Percentiles rank a stretch among this genome's conserved stretches.
Conservation (phyloP, 2,329 filamentous ascomycete species). For the Eurotiales sp. region DNA sequence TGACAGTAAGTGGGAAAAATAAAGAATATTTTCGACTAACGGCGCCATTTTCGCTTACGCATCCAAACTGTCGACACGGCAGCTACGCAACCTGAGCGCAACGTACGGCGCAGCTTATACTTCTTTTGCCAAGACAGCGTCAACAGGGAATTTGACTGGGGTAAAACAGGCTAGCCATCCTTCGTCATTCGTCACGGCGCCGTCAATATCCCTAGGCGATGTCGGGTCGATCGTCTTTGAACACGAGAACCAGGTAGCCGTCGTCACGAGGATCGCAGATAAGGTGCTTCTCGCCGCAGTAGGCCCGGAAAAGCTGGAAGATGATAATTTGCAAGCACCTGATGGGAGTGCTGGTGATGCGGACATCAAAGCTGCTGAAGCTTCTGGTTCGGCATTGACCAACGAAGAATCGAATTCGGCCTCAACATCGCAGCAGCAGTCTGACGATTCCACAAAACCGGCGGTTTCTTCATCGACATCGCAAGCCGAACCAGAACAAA, state of each 20-base stretch:
- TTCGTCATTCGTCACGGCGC: conserved; percentile 40
- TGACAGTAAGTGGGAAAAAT: conserved; percentile 1
- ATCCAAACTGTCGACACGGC: conserved; percentile 36
- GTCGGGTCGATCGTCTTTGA: conserved; percentile 45
- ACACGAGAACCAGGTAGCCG: conserved; percentile 37
- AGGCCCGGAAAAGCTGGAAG: conserved; percentile 32
- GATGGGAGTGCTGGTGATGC: background rate
- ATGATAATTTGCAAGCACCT: conserved; percentile 4
- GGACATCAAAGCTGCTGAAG: background rate
- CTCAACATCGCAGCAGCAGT: background rate
- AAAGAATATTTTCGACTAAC: conserved; percentile 41
- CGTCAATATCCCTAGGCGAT: conserved; percentile 39
- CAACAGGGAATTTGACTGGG: conserved; percentile 39
- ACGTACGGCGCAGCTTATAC: conserved; percentile 43
- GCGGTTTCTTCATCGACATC: background rate
- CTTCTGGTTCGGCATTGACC: conserved; percentile 13
- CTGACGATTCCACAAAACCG: background rate
- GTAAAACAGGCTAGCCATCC: conserved; percentile 42
- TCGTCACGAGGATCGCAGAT: conserved; percentile 40
- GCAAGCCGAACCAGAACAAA: conserved; percentile 3
- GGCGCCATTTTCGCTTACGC: conserved; percentile 43
- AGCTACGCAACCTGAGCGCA: conserved; percentile 40
- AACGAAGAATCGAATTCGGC: conserved; percentile 1
- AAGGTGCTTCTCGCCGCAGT: conserved; percentile 41
- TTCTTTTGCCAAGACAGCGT: conserved; percentile 38